These are phyloP conservation scores for Sporothrix luriei DNA, from an alignment of 2,329 filamentous ascomycete genomes.

Conservation along the genomic window DNA sequence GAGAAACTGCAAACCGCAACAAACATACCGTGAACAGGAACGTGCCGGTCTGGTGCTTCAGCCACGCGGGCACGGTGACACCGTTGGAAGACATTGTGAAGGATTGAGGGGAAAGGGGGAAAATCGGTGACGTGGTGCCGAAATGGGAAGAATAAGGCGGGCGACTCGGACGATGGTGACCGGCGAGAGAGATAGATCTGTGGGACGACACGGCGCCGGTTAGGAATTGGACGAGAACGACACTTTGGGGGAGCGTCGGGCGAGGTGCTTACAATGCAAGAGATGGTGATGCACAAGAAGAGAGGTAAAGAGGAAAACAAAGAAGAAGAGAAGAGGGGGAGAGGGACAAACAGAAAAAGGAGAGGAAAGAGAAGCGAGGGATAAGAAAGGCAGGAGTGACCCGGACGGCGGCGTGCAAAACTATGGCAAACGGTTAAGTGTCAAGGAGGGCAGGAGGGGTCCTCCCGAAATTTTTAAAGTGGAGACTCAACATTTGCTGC, in stretches of 20 bases:
- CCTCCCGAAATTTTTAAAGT: constrained; percentile 29
- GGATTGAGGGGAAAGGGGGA: constrained; percentile 22
- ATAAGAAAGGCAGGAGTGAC: constrained; percentile 23
- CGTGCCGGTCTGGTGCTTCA: constrained; percentile 64
- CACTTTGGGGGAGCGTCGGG: background rate
- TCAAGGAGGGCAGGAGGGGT: constrained; percentile 29
- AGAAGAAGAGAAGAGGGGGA: background rate
- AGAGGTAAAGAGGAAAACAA: background rate
- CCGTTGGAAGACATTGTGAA: constrained; percentile 46
- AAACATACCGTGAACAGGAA: constrained; percentile 77
- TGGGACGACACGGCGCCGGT: background rate
- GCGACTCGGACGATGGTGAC: constrained; percentile 17
- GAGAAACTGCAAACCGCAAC: background rate
- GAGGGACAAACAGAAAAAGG: background rate
- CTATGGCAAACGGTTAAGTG: constrained; percentile 14
- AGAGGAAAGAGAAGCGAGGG: background rate
- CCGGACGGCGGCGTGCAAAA: constrained; percentile 8
- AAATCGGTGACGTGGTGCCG: constrained; percentile 15
- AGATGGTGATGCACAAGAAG: constrained; percentile 8
- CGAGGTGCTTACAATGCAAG: background rate
- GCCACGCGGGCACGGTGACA: constrained; percentile 43
- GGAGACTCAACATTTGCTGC: constrained; percentile 23
- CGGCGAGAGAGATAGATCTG: background rate
- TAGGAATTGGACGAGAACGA: background rate
- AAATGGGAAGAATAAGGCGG: constrained; percentile 1